A percentile compares a stretch with the other conserved stretches of the same genome.
Conservation (phyloP, 2,329 filamentous ascomycete genomes). For the Aspergillus novoparasiticus region DNA sequence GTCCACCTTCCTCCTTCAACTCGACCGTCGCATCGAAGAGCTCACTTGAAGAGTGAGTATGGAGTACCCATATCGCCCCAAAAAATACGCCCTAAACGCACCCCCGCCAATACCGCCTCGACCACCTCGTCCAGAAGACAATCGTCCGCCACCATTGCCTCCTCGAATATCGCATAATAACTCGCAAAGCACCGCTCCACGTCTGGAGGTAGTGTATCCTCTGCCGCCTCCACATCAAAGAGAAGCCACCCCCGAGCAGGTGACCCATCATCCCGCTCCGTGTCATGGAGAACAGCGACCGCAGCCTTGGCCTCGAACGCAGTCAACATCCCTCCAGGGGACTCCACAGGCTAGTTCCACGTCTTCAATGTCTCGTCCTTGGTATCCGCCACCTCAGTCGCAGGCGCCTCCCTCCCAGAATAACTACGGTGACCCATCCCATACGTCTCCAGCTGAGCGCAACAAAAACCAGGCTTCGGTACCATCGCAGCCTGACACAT, state of each 20-base stretch:
- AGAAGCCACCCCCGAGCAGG: not conserved
- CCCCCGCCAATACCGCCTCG: not conserved
- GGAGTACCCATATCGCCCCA: not conserved
- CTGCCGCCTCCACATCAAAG: not conserved
- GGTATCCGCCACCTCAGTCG: not conserved
- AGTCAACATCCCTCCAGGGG: not conserved
- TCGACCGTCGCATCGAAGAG: not conserved
- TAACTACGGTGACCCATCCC: too few species aligned
- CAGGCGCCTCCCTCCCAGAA: not conserved
- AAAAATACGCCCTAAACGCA: not conserved
- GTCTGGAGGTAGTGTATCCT: not conserved
- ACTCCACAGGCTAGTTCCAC: not conserved
- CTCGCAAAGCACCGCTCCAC: not conserved
- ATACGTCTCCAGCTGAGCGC: too few species aligned
- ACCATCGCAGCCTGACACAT: not conserved
- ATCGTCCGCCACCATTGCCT: not conserved
- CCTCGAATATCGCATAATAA: not conserved
- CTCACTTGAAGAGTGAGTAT: not conserved
- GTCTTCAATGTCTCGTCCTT: not conserved
- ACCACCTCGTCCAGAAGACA: not conserved
- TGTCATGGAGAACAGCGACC: not conserved
- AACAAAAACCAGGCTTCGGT: not conserved
- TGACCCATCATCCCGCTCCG: not conserved
- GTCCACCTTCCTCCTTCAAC: not conserved
- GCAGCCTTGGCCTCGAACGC: not conserved